Evolutionary conservation across 805 yeast genomes (phyloP).

Genomic region (Wickerhamomyces pijperi): DNA sequence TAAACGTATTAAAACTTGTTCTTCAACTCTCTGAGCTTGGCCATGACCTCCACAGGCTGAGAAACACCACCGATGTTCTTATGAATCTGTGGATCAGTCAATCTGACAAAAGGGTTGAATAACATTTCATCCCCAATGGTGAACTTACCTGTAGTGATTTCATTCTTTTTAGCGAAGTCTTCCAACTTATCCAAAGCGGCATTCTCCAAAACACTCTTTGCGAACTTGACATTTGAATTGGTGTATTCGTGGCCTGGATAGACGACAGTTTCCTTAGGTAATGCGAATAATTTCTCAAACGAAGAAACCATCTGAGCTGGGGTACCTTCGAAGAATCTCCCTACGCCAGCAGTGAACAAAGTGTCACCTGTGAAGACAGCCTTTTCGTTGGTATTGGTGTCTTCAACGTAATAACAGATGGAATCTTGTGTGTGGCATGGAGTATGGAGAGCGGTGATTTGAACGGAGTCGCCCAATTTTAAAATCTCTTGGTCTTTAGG

Average conservation of each 20-base stretch:
- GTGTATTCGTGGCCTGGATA: slow-evolving; percentile 98
- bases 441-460: slow-evolving; percentile 77
- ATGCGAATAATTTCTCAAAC: slow-evolving; percentile 43
- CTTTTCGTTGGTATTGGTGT: slow-evolving; percentile 43
- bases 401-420: slow-evolving; percentile 73
- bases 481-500: slow-evolving; percentile 56
- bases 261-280: slow-evolving; percentile 63
- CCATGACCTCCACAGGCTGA: slow-evolving; percentile 53
- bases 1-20: slow-evolving; percentile 34
- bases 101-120: slow-evolving; percentile 85
- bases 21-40: slow-evolving; percentile 63
- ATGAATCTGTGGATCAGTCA: slow-evolving; percentile 52
- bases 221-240: slow-evolving; percentile 66
- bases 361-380: slow-evolving; percentile 96
- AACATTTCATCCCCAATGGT: slow-evolving; percentile 74
- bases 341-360: slow-evolving; percentile 88
- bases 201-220: slow-evolving; percentile 38
- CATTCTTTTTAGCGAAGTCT: slow-evolving; percentile 39
- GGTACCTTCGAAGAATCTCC: slow-evolving; percentile 89
- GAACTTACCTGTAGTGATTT: slow-evolving; percentile 74
- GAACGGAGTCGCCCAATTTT: slow-evolving; percentile 51
- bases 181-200: slow-evolving; percentile 44
- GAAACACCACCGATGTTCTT: slow-evolving; percentile 39
- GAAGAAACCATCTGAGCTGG: slow-evolving; percentile 72
- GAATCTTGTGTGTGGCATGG: slow-evolving; percentile 98